Evolutionary conservation across 2,329 filamentous ascomycete species (phyloP).

Genomic region (Dichotomopilus funicola): DNA sequence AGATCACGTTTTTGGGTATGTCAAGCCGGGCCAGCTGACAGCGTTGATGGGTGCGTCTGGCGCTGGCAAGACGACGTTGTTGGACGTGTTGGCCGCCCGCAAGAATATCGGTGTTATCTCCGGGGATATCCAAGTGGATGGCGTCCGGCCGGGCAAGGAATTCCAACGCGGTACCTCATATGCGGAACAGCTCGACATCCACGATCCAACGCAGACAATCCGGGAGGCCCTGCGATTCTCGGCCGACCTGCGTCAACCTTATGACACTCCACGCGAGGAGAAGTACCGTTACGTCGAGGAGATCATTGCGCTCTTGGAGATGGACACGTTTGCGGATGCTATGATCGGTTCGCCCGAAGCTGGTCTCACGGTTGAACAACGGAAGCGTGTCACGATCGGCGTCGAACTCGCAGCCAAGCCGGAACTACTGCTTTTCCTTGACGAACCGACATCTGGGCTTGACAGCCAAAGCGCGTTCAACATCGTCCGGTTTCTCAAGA

Average conservation of each 20-base stretch:
- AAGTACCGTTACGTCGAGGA: slow-evolving; percentile 56
- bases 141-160: slow-evolving; percentile 48
- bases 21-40: slow-evolving; percentile 69
- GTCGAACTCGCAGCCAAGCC: slow-evolving; percentile 83
- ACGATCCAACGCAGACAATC: slow-evolving; percentile 56
- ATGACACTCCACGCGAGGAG: slow-evolving; percentile 45
- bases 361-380: slow-evolving; percentile 61
- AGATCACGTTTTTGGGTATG: slow-evolving; percentile 57
- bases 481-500: slow-evolving; percentile 71
- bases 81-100: slow-evolving; percentile 64
- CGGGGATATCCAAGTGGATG: slow-evolving; percentile 53
- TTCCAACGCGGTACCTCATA: slow-evolving; percentile 58
- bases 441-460: slow-evolving; percentile 71
- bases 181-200: slow-evolving; percentile 56
- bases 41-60: slow-evolving; percentile 77
- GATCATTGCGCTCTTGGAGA: slow-evolving; percentile 49
- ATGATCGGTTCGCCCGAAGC: slow-evolving; percentile 57
- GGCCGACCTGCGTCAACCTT: slow-evolving; percentile 53
- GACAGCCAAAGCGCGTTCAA: slow-evolving; percentile 69
- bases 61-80: slow-evolving; percentile 80
- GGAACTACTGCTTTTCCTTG: slow-evolving; percentile 67
- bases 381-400: slow-evolving; percentile 79
- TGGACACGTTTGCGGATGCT: slow-evolving; percentile 52
- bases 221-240: slow-evolving; percentile 59
- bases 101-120: slow-evolving; percentile 56